These are phyloP conservation scores for Ogataea nakhonphanomensis DNA, from an alignment of 805 yeast genomes.

Conservation along the genomic window DNA sequence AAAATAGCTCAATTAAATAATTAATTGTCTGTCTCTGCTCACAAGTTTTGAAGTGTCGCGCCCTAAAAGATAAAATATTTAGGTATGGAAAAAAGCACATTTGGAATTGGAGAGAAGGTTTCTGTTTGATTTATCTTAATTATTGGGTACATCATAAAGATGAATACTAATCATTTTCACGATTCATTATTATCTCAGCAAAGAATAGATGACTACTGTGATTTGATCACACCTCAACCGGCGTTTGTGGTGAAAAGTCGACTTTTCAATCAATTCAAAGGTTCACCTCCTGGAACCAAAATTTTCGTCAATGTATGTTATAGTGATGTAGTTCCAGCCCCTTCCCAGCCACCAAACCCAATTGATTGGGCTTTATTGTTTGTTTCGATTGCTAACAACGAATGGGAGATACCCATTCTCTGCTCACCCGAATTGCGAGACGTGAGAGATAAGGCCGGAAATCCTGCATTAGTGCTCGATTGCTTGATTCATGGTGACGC, in stretches of 20 bases:
- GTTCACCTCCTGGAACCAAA: constrained; percentile 44
- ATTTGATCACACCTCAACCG: constrained; percentile 47
- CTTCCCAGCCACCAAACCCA: constrained; percentile 31
- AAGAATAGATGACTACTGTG: no score
- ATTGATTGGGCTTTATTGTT: constrained; percentile 59
- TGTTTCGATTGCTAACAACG: constrained; percentile 59
- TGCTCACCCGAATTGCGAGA: constrained; percentile 52
- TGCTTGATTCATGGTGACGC: constrained; percentile 71
- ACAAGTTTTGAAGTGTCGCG: no score
- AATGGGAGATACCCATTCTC: constrained; percentile 85
- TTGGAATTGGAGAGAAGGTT: no score
- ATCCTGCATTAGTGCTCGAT: constrained; percentile 63
- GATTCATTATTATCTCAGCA: no score
- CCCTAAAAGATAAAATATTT: no score
- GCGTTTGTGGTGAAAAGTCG: constrained; percentile 72
- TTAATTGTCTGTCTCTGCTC: no score
- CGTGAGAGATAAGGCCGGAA: constrained; percentile 69
- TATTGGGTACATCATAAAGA: no score
- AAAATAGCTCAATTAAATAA: no score
- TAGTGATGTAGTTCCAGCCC: constrained; percentile 61
- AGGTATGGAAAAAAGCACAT: no score
- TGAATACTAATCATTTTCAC: no score
- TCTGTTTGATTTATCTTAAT: no score
- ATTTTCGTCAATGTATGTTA: constrained; percentile 78
- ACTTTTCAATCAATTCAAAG: constrained; percentile 36